Evolutionary conservation across 495 filamentous ascomycete species (phyloP).

Genomic region (Podospora bellae-mahoneyi): DNA sequence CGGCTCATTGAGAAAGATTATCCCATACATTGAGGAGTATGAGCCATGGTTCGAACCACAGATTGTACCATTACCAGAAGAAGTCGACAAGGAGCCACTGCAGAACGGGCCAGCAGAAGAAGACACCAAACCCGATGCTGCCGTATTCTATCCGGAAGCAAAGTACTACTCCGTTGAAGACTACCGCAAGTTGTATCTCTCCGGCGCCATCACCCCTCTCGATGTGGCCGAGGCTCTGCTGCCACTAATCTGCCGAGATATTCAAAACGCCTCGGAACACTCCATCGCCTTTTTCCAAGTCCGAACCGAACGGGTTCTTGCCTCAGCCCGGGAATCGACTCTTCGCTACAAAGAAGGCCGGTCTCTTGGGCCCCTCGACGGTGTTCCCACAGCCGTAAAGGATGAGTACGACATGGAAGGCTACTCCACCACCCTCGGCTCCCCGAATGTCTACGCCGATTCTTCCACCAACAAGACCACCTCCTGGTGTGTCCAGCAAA

Average conservation of each 20-base stretch:
- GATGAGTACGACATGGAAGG: conserved; percentile 68
- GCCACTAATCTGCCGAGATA: conserved; percentile 62
- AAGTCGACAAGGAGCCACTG: conserved; percentile 12
- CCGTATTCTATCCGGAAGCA: conserved; percentile 28
- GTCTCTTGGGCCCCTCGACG: conserved; percentile 66
- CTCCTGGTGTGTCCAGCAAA: conserved; percentile 69
- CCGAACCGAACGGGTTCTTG: conserved; percentile 55
- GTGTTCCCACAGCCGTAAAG: conserved; percentile 57
- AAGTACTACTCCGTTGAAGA: conserved; percentile 64
- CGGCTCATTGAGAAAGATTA: conserved; percentile 52
- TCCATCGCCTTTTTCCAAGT: conserved; percentile 64
- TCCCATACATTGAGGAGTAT: conserved; percentile 55
- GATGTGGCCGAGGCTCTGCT: conserved; percentile 64
- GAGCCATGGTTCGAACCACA: conserved; percentile 72
- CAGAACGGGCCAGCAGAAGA: conserved; percentile 1
- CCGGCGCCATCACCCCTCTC: conserved; percentile 62
- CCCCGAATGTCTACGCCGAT: conserved; percentile 39
- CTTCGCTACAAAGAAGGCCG: conserved; percentile 59
- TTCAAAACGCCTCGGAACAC: conserved; percentile 50
- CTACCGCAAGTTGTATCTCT: conserved; percentile 64
- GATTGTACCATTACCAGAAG: conserved; percentile 55
- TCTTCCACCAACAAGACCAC: conserved; percentile 45
- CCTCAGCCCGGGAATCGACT: conserved; percentile 64
- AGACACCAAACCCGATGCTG: conserved; percentile 10
- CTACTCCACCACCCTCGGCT: conserved; percentile 63